These are phyloP conservation scores for Metarhizium brunneum DNA, from an alignment of 2,329 filamentous ascomycete species.

Conservation along the genomic window DNA sequence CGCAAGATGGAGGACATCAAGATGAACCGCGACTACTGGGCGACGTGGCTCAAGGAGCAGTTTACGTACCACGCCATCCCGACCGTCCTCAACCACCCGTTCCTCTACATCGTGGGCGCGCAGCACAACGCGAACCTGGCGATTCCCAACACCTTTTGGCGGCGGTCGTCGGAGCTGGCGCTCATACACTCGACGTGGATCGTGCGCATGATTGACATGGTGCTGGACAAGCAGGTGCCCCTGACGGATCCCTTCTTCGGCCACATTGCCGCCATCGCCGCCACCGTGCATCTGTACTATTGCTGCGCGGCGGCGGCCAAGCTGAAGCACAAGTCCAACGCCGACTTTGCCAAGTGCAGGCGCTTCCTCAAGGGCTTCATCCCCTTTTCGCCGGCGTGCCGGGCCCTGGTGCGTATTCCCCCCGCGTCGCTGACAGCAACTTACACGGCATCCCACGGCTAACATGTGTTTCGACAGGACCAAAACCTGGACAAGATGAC, in stretches of 20 bases:
- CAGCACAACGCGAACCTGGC: constrained; percentile 41
- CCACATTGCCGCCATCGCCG: constrained; percentile 40
- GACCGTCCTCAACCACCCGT: constrained; percentile 43
- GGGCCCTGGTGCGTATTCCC: constrained; percentile 28
- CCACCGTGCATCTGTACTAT: constrained; percentile 44
- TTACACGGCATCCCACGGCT: constrained; percentile 3
- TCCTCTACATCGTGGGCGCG: constrained; percentile 42
- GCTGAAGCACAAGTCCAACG: constrained; percentile 41
- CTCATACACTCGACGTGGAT: constrained; percentile 45
- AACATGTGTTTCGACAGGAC: constrained; percentile 24
- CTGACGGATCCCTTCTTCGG: constrained; percentile 43
- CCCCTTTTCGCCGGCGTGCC: constrained; percentile 35
- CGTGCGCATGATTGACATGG: constrained; percentile 44
- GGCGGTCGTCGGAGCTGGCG: constrained; percentile 39
- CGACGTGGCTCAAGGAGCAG: constrained; percentile 42
- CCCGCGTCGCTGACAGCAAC: not conserved
- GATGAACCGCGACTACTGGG: constrained; percentile 38
- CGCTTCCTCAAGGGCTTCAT: constrained; percentile 39
- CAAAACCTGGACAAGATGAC: constrained; percentile 38
- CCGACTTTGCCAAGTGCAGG: constrained; percentile 41
- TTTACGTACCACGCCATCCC: constrained; percentile 43
- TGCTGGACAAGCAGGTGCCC: constrained; percentile 37
- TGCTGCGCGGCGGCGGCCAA: constrained; percentile 39
- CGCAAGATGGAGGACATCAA: constrained; percentile 35
- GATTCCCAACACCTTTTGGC: constrained; percentile 46